Base-by-base conservation (phyloP, 495 filamentous ascomycete species). In the Aspergillus heteromorphus region DNA sequence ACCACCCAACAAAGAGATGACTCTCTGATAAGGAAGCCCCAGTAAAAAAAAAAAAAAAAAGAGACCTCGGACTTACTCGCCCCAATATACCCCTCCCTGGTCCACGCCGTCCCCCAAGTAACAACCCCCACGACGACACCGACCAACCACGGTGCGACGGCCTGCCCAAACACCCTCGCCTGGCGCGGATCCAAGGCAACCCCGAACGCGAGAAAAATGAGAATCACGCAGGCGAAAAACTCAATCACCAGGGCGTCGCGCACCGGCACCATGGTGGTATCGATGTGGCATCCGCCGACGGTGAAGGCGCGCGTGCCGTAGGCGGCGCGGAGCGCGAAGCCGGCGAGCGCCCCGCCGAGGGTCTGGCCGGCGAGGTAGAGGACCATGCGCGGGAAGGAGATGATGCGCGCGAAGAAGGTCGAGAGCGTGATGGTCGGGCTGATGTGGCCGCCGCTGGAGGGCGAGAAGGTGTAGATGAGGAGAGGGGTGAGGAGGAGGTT, bases 141-240 rank as follows among this genome's bases (percentile, higher is more conserved):
- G 10, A 83, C 78, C 13, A 83, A 67, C 50, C 80, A 69, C 1
- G 80, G 81, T 4, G 74, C 72, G 16, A 75, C 59, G 0, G 75
- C 70, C 13, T 73, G 77, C 0, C 81, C 81, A 57, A 78, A 81
- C 4, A 82, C 62, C 9, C 72, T 51, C 5, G 64, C 65, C 56
- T 82, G 80, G 11, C 81, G 66, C 7, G 82, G 81, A 58, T 85
- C 80, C 0, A 86, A 69, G 10, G 76, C 82, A n/a, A 80, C 72
- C 2, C 82, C 79, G 61, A 75, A 75, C 3, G 68, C 57, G 31
- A 75, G 53, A 48, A 68, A 73, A 17, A 80, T 60, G 14, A 79
- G 51, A 20, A 65, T 62, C 41, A 75, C 63, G n/a, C 68, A 73
- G 2, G 64, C 61, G 11, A 78, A 62, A 30, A 70, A 72, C 62